Evolutionary conservation across 2,329 filamentous ascomycete genomes (phyloP), one percentile per base, ranked within the genome.

Genomic region (Fusarium sp.): DNA sequence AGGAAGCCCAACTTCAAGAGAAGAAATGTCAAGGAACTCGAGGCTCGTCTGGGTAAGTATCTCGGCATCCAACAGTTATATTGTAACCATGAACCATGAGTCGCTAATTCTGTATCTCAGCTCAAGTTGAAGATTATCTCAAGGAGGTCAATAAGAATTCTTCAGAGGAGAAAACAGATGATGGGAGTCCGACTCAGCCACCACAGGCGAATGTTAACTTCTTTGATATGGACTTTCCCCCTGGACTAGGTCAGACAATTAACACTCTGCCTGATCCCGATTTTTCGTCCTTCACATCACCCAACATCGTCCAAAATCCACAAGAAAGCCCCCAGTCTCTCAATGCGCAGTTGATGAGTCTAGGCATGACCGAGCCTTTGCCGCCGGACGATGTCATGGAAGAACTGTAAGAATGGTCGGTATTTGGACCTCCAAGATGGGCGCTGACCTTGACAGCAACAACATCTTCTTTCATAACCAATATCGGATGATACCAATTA

Each of bases 1-100:
- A 92, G 94, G 83, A 98, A 97, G 85, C 94, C 94, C 62, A 93
- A 94, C 9, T 92, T 94, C 26, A 98, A 97, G 85, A 88, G 95
- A 78, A 91, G 93, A 75, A 98, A 98, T 82, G 95, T 98, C 70
- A 96, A 93, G 84, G 92, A 96, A 80, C 85, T 98, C 65, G 96
- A 98, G 82, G 94, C 94, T 73, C 89, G 96, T 79, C 85, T 98
- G 80, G 93, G 94, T 96, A 90, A 93, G 94, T 96, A 89, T 39
- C 30, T 34, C 13, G 30, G 28, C 51, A 39, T 39, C 51, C 34
- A 28, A 28, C 8, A 39, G 12, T 26, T 74, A 85, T 50, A 30
- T 11, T 58, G n/a, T 30, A n/a, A 45, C 32, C 20, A 48, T 63
- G 28, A 41, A 41, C 34, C 20, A 55, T 24, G 32, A 26, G 38